Percentiles rank a stretch among this genome's conserved stretches.
Conservation (phyloP, 140 eudicot species). For the Oenanthe javanica region DNA sequence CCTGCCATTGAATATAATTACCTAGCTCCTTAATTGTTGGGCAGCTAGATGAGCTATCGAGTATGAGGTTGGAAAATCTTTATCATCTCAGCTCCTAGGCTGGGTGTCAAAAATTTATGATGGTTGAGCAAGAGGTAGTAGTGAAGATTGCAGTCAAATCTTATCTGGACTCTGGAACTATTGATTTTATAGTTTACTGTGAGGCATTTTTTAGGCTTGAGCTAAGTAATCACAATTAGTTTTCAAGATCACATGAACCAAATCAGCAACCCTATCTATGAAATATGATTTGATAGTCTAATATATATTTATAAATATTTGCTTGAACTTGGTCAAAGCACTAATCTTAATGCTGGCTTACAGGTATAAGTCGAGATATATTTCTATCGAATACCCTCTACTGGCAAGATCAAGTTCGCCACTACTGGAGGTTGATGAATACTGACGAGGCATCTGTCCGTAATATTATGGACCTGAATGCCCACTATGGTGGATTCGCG, state of each 20-base stretch:
- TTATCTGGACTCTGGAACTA: background rate
- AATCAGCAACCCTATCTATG: background rate
- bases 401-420: conserved; percentile 84
- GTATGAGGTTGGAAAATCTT: background rate
- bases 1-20: background rate
- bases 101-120: background rate
- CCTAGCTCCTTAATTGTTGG: background rate
- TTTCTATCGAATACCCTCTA: conserved; percentile 58
- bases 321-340: background rate
- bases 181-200: no score
- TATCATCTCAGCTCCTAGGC: background rate
- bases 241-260: background rate
- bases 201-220: background rate
- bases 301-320: background rate
- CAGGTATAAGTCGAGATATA: conserved; percentile 63
- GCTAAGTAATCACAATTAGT: background rate
- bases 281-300: background rate
- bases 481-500: conserved; percentile 70
- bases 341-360: conserved; percentile 5
- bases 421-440: conserved; percentile 75
- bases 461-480: conserved; percentile 88
- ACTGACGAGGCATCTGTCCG: conserved; percentile 49
- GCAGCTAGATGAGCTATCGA: background rate
- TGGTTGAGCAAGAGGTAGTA: no score
- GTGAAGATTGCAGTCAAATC: background rate